Percentiles rank a stretch among this genome's conserved stretches.
Evolutionary conservation across 805 yeast species (phyloP).

Genomic region (Cyberlindnera lachancei): DNA sequence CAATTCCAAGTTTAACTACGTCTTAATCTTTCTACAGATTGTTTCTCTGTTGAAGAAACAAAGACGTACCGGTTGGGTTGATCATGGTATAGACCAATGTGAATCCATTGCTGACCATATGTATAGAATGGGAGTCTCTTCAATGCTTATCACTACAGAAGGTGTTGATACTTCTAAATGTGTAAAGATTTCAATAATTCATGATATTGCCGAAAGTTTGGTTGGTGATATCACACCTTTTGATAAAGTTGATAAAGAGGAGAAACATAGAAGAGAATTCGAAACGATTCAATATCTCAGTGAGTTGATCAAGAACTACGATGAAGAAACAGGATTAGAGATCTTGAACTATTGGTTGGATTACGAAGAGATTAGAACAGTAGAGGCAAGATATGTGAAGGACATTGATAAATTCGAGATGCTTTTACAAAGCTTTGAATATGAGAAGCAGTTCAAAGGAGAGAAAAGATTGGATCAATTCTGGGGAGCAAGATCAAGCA

Average conservation of each 20-base stretch:
- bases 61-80: conserved; percentile 92
- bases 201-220: conserved; percentile 88
- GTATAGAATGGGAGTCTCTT: conserved; percentile 85
- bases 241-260: conserved; percentile 64
- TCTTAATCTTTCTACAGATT: conserved; percentile 54
- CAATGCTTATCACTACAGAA: conserved; percentile 55
- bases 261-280: conserved; percentile 78
- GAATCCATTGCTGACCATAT: conserved; percentile 88
- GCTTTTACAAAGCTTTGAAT: conserved; percentile 75
- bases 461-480: conserved; percentile 61
- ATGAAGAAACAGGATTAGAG: conserved; percentile 52
- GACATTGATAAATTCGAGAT: conserved; percentile 91
- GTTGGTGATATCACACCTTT: conserved; percentile 94
- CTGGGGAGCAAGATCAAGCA: conserved; percentile 48
- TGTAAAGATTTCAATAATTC: conserved; percentile 79
- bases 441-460: conserved; percentile 60
- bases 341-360: conserved; percentile 74
- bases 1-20: conserved; percentile 33
- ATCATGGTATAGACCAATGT: conserved; percentile 37
- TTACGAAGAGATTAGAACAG: conserved; percentile 74
- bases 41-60: conserved; percentile 68
- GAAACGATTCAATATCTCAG: conserved; percentile 63
- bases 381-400: conserved; percentile 86
- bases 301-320: conserved; percentile 56
- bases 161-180: conserved; percentile 58